A percentile compares a stretch with the other conserved stretches of the same genome.
Conservation (phyloP, 2,329 filamentous ascomycete genomes). For the Penicillium brasilianum region DNA sequence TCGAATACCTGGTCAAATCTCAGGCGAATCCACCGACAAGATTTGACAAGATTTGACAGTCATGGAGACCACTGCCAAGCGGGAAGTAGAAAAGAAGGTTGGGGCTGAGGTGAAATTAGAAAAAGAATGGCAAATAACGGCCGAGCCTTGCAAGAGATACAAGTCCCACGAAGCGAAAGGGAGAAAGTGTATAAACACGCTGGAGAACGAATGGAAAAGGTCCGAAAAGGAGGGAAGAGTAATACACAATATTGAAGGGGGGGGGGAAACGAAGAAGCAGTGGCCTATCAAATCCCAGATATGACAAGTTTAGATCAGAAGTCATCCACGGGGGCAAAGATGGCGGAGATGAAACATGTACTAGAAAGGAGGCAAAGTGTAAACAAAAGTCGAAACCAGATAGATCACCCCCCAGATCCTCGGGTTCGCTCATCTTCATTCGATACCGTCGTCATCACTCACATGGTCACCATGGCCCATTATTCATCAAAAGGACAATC, state of each 20-base stretch:
- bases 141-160: slow-evolving; percentile 2
- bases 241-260: slow-evolving; percentile 23
- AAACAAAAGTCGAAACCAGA: slow-evolving; percentile 11
- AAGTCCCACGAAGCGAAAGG: slow-evolving; percentile 17
- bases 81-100: slow-evolving; percentile 4
- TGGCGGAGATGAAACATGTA: slow-evolving; percentile 27
- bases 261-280: neutral
- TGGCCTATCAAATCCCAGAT: slow-evolving; percentile 3
- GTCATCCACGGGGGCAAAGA: slow-evolving; percentile 12
- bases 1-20: neutral
- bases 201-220: slow-evolving; percentile 18
- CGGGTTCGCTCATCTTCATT: slow-evolving; percentile 17
- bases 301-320: slow-evolving; percentile 11
- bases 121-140: slow-evolving; percentile 7
- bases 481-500: slow-evolving; percentile 89
- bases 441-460: slow-evolving; percentile 13
- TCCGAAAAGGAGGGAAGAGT: slow-evolving; percentile 20
- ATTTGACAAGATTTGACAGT: slow-evolving; percentile 6
- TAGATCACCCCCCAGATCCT: neutral
- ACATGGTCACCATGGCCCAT: slow-evolving; percentile 25
- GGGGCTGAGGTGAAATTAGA: slow-evolving; percentile 9
- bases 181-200: slow-evolving; percentile 23
- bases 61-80: slow-evolving; percentile 5
- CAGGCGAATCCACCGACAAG: slow-evolving; percentile 2
- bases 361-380: slow-evolving; percentile 28